Evolutionary conservation across 176 grass and related monocot genomes (phyloP), one percentile per base, ranked within the genome.

Genomic region (Themeda triandra): DNA sequence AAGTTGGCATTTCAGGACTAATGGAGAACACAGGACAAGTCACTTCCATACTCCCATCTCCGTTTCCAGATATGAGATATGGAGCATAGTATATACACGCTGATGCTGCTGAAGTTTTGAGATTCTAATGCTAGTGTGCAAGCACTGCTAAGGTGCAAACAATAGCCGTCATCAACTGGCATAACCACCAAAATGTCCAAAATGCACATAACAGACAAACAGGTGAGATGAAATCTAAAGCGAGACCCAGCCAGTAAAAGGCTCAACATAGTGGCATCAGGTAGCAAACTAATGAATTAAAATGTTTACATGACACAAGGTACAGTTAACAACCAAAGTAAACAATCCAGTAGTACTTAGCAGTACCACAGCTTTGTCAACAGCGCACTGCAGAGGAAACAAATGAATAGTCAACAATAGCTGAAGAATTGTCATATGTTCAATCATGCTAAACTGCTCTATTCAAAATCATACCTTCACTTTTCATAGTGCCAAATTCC

Each of bases 341-440:
- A 58, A 42, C 32, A 53, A 78, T 71, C 68, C 53, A 19, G 23
- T 39, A 5, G 6, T 39, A 39, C 37, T 39, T 39, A 7, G 37
- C 37, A 39, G 6, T 49, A 44, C n/a, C 33, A 39, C 66, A 79
- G 76, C 66, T 62, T 62, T 63, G 66, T 49, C 40, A 71, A 63
- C 66, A 28, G 21, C 54, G 42, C 36, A 28, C 76, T 80, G 76
- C 84, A 39, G 72, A 13, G 63, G 4, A 49, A 71, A 79, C 46
- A 49, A 64, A 73, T 24, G 78, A n/a, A 24, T 71, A 85, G 25
- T 54, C 7, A 21, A 6, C 24, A 71, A 31, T 42, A 41, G 56
- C 28, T 46, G 18, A 66, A 14, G 4, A 77, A 79, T 4, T 33
- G 58, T 1, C 19, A 15, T 45, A n/a, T 73, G 5, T 58, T 71